phyloP scores from a whole-genome alignment of 306 rosid genomes.

The Glycine tomentella region DNA sequence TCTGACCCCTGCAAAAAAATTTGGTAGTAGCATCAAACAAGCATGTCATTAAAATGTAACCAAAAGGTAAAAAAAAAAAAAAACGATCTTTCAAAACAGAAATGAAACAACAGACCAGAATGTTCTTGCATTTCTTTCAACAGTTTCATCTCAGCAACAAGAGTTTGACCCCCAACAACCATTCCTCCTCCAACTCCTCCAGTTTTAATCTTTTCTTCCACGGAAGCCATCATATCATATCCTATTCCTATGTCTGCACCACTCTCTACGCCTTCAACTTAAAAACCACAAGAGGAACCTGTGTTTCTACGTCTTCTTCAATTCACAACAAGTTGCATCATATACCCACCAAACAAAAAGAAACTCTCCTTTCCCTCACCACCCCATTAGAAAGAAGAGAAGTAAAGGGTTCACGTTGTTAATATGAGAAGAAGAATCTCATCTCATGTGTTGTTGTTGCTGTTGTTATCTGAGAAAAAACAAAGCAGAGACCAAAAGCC shows the following conservation, averaged over 20 bases:
- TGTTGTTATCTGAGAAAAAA: conserved; percentile 26
- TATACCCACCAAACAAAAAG: conserved; percentile 40
- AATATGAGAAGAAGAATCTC: conserved; percentile 38
- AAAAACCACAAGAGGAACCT: conserved; percentile 44
- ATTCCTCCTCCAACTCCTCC: conserved; percentile 50
- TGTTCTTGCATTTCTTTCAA: conserved; percentile 94
- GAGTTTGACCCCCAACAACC: conserved; percentile 58
- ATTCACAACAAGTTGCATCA: conserved; percentile 36
- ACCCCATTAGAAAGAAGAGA: conserved; percentile 31
- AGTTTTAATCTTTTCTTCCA: conserved; percentile 71
- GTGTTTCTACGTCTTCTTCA: conserved; percentile 49
- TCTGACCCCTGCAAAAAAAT: conserved; percentile 68
- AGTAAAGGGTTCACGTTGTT: conserved; percentile 31
- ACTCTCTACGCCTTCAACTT: conserved; percentile 31
- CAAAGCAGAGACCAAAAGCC: conserved; percentile 58
- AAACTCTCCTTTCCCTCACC: neutral
- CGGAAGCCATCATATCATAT: conserved; percentile 60
- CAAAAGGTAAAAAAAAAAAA: neutral
- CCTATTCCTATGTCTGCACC: conserved; percentile 18
- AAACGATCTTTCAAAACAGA: neutral
- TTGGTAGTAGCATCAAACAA: conserved; percentile 28
- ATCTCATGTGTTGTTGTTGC: conserved; percentile 14
- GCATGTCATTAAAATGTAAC: neutral
- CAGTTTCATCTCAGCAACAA: conserved; percentile 84
- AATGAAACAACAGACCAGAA: conserved; percentile 58